Evolutionary conservation across 2,329 filamentous ascomycete genomes (phyloP).

Genomic region (Alternaria atra): DNA sequence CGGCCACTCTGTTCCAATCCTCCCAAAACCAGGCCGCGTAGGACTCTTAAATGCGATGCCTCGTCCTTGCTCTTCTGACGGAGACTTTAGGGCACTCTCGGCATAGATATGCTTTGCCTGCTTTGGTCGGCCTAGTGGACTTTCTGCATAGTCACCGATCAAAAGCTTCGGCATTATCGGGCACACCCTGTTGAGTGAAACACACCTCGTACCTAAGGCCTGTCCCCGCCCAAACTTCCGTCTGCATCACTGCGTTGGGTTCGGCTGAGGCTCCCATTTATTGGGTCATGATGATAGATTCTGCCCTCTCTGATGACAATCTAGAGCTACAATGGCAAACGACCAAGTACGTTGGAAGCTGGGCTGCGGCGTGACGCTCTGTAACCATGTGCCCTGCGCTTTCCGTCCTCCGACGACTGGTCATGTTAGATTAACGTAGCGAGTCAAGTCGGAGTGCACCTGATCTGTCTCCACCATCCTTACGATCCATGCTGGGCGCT

Average conservation of each 20-base stretch:
- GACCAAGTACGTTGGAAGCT: conserved; percentile 15
- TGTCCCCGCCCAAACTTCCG: conserved; percentile 11
- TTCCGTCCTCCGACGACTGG: conserved; percentile 19
- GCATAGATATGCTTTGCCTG: conserved; percentile 4
- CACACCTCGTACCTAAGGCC: conserved; percentile 19
- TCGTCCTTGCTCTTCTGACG: neutral
- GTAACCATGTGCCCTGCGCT: conserved; percentile 11
- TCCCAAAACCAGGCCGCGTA: conserved; percentile 1
- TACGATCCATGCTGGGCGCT: conserved; percentile 20
- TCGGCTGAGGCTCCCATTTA: conserved; percentile 8
- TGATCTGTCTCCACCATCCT: conserved; percentile 29
- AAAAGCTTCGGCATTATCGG: conserved; percentile 20
- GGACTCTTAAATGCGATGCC: neutral
- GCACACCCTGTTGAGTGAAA: conserved; percentile 25
- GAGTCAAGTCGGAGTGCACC: conserved; percentile 27
- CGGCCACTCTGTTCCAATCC: conserved; percentile 10
- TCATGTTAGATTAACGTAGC: conserved; percentile 28
- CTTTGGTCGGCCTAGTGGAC: conserved; percentile 11
- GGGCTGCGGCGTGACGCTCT: conserved; percentile 19
- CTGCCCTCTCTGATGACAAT: neutral
- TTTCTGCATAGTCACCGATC: conserved; percentile 18
- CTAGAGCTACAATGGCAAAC: conserved; percentile 10
- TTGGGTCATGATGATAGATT: conserved; percentile 10
- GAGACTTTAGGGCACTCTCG: neutral
- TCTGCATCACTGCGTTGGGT: conserved; percentile 9